Base-by-base conservation (phyloP, 2,329 filamentous ascomycete species). In the Monosporascus cannonballus region DNA sequence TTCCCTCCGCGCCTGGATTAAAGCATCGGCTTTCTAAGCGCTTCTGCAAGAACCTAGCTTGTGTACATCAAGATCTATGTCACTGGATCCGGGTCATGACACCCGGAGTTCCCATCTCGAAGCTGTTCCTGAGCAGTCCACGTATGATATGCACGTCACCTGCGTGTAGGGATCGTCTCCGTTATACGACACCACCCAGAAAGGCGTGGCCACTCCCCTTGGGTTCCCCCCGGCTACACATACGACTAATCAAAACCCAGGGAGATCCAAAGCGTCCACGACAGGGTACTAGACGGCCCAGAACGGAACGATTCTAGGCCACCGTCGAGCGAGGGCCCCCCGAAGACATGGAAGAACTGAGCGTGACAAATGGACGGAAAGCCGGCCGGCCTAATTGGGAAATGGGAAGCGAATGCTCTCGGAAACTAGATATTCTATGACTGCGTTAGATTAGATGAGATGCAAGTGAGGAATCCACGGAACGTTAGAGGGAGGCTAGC, bases 401-500 rank as follows among this genome's bases (percentile, higher is more conserved):
- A 74, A 67, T 62, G 56, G 56, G 66, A 74, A 74, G 72, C 72
- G 71, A 73, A 68, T 61, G 60, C 61, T 69, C 67, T 48, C 61
- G 64, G 64, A 64, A 66, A 59, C 54, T 58, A 51, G 54, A 51
- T 52, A 59, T 47, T 48, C 50, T 50, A 51, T 51, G 50, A 50
- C 42, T 51, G 50, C 54, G 51, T 54, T 60, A 63, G 54, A 56
- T 49, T 59, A 47, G 58, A 61, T 49, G 53, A 47, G 58, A 61
- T 49, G 53, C 58, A 61, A 55, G 57, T 60, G 59, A 52, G 61
- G 50, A 54, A 51, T 48, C 54, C 56, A 56, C 58, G 58, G 53
- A 60, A 64, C 58, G 47, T 60, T 50, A 49, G 49, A 48, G 49
- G 48, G 30, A 50, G 47, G 41, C n/a, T 46, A 27, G 42, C 22